Conservation (phyloP, 345 rosid species). For the Cardamine resedifolia region DNA sequence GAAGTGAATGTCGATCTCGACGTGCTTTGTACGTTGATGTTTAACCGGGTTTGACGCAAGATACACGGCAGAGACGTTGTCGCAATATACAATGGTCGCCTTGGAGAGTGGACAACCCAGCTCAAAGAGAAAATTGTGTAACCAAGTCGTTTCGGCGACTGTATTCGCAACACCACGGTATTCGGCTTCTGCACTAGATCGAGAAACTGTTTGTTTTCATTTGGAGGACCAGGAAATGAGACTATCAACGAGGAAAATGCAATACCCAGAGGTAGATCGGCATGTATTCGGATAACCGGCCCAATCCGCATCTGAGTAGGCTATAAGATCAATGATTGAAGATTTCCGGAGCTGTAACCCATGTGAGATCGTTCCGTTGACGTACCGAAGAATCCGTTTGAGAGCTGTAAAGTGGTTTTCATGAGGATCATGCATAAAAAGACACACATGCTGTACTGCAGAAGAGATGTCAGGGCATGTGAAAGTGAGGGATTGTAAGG, state of each 20-base stretch:
- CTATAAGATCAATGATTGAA: fast-evolving
- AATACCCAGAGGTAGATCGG: not conserved
- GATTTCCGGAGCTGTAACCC: not conserved
- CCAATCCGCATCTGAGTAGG: not conserved
- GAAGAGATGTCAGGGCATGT: not conserved
- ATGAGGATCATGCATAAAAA: not conserved
- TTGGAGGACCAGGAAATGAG: not conserved
- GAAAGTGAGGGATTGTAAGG: not conserved
- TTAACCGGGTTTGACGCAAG: too few relatives aligned
- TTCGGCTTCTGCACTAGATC: too few relatives aligned
- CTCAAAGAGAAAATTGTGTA: too few relatives aligned
- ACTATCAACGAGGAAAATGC: not conserved
- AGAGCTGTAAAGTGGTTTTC: not conserved
- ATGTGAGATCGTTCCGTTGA: not conserved
- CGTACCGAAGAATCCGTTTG: not conserved
- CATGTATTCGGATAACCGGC: not conserved
- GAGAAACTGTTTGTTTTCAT: too few relatives aligned
- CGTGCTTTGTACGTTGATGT: too few relatives aligned
- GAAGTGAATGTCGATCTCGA: too few relatives aligned
- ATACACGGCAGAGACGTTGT: too few relatives aligned
- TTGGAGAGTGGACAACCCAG: too few relatives aligned
- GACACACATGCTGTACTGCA: not conserved
- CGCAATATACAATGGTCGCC: too few relatives aligned
- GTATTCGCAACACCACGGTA: too few relatives aligned
- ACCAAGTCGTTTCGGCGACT: too few relatives aligned